Conservation (phyloP, 2,329 filamentous ascomycete genomes). For the Endoconidiophora polonica region DNA sequence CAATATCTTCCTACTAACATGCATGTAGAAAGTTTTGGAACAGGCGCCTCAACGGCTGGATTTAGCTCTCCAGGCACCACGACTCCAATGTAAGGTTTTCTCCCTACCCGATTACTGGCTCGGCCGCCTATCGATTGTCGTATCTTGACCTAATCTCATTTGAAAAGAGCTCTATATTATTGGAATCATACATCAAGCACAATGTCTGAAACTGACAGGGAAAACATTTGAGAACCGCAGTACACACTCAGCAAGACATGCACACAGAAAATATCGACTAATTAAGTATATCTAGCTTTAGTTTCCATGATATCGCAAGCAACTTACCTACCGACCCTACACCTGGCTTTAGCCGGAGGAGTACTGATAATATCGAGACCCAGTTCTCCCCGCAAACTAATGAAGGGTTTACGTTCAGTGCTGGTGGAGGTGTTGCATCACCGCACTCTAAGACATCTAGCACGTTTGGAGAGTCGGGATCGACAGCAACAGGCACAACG, state of each 20-base stretch:
- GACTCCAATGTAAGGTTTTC: slow-evolving; percentile 5
- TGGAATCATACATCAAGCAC: too few relatives aligned
- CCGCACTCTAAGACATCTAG: slow-evolving; percentile 3
- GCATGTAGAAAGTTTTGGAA: slow-evolving; percentile 1
- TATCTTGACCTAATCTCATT: too few relatives aligned
- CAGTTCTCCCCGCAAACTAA: slow-evolving; percentile 25
- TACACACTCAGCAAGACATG: too few relatives aligned
- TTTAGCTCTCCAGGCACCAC: slow-evolving; percentile 1
- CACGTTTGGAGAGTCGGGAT: background rate
- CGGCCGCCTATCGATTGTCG: background rate
- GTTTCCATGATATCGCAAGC: slow-evolving; percentile 5
- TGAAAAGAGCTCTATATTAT: too few relatives aligned
- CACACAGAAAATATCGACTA: too few relatives aligned
- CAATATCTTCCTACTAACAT: too few relatives aligned
- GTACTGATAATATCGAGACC: slow-evolving; percentile 45
- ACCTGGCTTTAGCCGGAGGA: slow-evolving; percentile 28
- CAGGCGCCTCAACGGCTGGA: background rate
- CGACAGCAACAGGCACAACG: background rate
- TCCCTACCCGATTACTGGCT: background rate
- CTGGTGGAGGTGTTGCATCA: slow-evolving; percentile 7
- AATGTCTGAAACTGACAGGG: too few relatives aligned
- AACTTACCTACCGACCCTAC: slow-evolving; percentile 2
- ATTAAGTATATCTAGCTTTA: slow-evolving; percentile 5
- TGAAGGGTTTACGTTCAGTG: slow-evolving; percentile 13
- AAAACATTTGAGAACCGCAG: too few relatives aligned